phyloP scores from a whole-genome alignment of 306 rosid genomes.

The Glycine soja region DNA sequence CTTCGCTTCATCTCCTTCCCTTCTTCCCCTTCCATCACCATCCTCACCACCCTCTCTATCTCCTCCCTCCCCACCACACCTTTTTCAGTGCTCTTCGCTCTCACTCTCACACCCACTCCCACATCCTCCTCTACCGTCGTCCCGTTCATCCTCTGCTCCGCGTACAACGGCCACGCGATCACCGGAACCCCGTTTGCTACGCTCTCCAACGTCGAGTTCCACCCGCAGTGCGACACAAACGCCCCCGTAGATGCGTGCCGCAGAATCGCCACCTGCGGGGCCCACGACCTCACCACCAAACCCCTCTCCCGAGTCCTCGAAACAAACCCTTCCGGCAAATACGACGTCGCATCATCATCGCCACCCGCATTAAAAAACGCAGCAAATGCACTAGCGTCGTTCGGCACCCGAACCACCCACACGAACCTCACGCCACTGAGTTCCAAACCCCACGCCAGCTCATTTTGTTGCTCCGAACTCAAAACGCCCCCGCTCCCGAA shows the following conservation, averaged over 20 bases:
- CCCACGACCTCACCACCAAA: constrained; percentile 53
- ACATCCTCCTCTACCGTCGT: constrained; percentile 50
- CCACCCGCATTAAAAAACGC: constrained; percentile 47
- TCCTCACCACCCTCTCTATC: constrained; percentile 51
- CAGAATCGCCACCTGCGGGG: constrained; percentile 48
- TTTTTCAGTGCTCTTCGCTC: neutral
- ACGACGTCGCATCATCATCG: constrained; percentile 7
- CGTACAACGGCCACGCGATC: constrained; percentile 63
- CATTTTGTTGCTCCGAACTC: constrained; percentile 37
- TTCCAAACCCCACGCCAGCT: constrained; percentile 61
- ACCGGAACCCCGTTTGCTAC: constrained; percentile 54
- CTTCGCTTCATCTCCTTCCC: constrained; percentile 40
- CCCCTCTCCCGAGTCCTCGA: constrained; percentile 47
- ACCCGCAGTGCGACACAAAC: constrained; percentile 63
- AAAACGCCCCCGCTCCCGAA: constrained; percentile 58
- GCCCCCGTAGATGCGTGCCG: constrained; percentile 51
- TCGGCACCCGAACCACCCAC: constrained; percentile 49
- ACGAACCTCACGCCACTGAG: constrained; percentile 54
- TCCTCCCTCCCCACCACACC: constrained; percentile 42
- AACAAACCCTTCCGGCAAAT: constrained; percentile 55
- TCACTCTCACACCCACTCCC: constrained; percentile 42
- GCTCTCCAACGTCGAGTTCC: constrained; percentile 69
- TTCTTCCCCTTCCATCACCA: constrained; percentile 47
- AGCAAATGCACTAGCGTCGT: neutral
- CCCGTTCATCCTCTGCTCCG: constrained; percentile 63